A percentile compares a stretch with the other conserved stretches of the same genome.
Evolutionary conservation across 2,329 filamentous ascomycete species (phyloP).

Genomic region (Pleomassaria siparia): DNA sequence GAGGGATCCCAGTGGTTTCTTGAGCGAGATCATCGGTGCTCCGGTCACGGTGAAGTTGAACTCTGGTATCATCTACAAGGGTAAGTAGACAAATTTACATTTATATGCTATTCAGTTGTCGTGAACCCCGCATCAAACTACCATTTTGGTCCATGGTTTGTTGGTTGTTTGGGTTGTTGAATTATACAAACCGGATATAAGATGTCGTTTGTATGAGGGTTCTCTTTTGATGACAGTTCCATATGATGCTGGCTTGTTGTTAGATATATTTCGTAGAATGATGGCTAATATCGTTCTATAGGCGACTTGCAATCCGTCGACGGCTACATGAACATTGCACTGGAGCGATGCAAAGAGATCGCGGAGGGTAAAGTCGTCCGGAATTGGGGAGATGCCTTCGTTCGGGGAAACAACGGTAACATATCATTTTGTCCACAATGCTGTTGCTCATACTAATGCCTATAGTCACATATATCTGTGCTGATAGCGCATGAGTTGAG

Average conservation of each 20-base stretch:
- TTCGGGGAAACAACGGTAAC: slow-evolving; percentile 82
- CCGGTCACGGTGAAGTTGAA: slow-evolving; percentile 97
- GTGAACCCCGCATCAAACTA: not conserved
- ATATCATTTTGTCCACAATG: not conserved
- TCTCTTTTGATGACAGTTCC: too few species aligned
- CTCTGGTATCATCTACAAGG: slow-evolving; percentile 98
- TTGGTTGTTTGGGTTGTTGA: too few species aligned
- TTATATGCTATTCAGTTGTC: not conserved
- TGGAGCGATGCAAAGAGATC: slow-evolving; percentile 92
- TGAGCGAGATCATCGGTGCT: slow-evolving; percentile 91
- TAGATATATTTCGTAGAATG: too few species aligned
- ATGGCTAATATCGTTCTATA: slow-evolving; percentile 43
- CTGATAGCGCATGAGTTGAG: slow-evolving; percentile 13
- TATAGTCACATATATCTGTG: slow-evolving; percentile 35
- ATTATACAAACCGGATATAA: too few species aligned
- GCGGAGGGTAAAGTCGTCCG: slow-evolving; percentile 81
- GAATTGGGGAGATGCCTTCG: slow-evolving; percentile 91
- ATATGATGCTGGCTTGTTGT: too few species aligned
- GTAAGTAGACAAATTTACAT: slow-evolving; percentile 49
- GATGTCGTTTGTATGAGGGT: too few species aligned
- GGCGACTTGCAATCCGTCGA: slow-evolving; percentile 96
- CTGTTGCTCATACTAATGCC: slow-evolving; percentile 11
- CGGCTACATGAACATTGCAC: slow-evolving; percentile 99
- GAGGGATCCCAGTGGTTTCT: slow-evolving; percentile 89
- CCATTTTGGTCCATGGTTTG: too few species aligned